Conservation (phyloP, 257 asterid genomes). For the Coffea eugenioides region DNA sequence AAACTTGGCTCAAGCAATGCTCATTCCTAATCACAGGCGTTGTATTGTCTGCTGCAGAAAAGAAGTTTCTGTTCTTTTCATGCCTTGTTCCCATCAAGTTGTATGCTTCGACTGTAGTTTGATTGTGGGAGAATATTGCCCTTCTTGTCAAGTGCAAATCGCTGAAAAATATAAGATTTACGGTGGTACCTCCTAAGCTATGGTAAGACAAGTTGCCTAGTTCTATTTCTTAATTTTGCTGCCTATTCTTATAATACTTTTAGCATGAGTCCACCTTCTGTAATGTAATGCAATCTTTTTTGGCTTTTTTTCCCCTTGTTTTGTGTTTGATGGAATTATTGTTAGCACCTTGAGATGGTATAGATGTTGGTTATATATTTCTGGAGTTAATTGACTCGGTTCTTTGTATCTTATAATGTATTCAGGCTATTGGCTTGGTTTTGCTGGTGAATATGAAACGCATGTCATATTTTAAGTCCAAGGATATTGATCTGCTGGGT, state of each 20-base stretch:
- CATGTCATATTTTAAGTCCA: too few relatives aligned
- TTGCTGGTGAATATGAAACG: too few relatives aligned
- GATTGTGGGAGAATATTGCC: not conserved
- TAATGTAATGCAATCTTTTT: too few relatives aligned
- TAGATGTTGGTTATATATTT: too few relatives aligned
- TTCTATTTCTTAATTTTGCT: not conserved
- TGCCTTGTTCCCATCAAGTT: constrained; percentile 2
- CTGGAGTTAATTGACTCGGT: too few relatives aligned
- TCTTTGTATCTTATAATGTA: too few relatives aligned
- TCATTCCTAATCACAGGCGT: not conserved
- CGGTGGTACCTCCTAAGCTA: not conserved
- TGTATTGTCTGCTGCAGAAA: not conserved
- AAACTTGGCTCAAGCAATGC: not conserved
- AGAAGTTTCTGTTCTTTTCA: not conserved
- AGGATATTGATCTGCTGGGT: too few relatives aligned
- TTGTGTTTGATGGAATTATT: too few relatives aligned
- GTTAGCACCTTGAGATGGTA: too few relatives aligned
- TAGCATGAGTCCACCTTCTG: not conserved
- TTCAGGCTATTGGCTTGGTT: too few relatives aligned
- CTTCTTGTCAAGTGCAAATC: not conserved
- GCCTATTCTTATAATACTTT: not conserved
- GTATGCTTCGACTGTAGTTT: not conserved
- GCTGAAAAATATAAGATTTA: not conserved
- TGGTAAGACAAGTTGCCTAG: not conserved
- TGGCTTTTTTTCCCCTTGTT: too few relatives aligned